phyloP scores from a whole-genome alignment of 371 early-diverging fungal species.

The Mucor mucedo region DNA sequence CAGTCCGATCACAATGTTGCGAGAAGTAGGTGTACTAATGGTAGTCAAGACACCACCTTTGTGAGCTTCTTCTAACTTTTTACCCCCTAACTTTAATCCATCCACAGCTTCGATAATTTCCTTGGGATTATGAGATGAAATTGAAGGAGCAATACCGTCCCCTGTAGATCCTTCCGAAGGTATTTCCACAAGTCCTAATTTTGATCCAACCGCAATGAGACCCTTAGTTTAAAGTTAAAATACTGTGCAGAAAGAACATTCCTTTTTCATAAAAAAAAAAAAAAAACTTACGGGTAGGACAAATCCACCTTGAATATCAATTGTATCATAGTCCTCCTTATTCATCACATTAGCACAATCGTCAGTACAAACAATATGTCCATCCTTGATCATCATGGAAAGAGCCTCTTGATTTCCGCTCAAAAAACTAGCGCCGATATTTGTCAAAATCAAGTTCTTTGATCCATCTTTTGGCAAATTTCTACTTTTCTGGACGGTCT shows the following conservation, averaged over 20 bases:
- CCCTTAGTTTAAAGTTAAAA: constrained; percentile 41
- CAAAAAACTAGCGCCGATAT: constrained; percentile 4
- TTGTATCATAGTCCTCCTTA: background rate
- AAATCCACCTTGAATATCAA: constrained; percentile 45
- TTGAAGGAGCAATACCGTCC: constrained; percentile 51
- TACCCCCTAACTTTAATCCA: constrained; percentile 63
- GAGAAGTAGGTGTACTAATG: constrained; percentile 54
- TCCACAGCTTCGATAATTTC: constrained; percentile 55
- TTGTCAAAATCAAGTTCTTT: constrained; percentile 2
- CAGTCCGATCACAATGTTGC: constrained; percentile 52
- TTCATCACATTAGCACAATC: constrained; percentile 26
- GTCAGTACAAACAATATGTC: constrained; percentile 48
- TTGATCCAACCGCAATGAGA: constrained; percentile 56
- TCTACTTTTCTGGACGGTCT: background rate
- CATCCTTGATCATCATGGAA: constrained; percentile 47
- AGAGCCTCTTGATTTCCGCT: constrained; percentile 16
- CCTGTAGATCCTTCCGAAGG: constrained; percentile 58
- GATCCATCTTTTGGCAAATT: constrained; percentile 6
- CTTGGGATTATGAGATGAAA: constrained; percentile 31
- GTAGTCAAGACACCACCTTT: constrained; percentile 67
- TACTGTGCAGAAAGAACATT: background rate
- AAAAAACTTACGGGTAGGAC: constrained; percentile 37
- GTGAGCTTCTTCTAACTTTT: constrained; percentile 63
- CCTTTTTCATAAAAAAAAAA: background rate
- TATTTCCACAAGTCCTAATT: constrained; percentile 65